Evolutionary conservation across 768 basidiomycete genomes (phyloP).

Genomic region (Paxillus rubicundulus): DNA sequence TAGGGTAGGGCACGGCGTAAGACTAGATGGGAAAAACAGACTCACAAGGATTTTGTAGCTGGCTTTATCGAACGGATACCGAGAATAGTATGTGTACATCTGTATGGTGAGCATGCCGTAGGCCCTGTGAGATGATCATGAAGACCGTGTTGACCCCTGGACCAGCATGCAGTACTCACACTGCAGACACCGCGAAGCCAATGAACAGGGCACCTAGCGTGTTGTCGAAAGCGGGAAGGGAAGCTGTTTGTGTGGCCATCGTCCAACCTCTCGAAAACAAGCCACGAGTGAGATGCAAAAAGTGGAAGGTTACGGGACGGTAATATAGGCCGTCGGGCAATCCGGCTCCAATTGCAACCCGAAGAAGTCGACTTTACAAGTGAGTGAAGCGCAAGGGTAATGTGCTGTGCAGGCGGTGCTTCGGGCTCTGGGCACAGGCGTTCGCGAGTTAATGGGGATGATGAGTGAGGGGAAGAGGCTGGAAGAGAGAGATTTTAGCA

Average conservation of each 20-base stretch:
- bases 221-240: slow-evolving; percentile 31
- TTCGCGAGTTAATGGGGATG: slow-evolving; percentile 1
- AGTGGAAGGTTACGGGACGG: background rate
- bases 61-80: slow-evolving; percentile 51
- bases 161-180: slow-evolving; percentile 19
- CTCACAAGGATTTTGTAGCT: slow-evolving; percentile 53
- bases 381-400: background rate
- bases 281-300: slow-evolving; percentile 1
- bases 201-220: slow-evolving; percentile 62
- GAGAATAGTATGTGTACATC: slow-evolving; percentile 51
- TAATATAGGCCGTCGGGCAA: slow-evolving; percentile 9
- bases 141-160: background rate
- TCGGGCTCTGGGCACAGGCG: background rate
- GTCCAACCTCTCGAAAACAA: background rate
- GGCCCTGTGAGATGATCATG: slow-evolving; percentile 34
- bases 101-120: slow-evolving; percentile 58
- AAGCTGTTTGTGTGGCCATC: slow-evolving; percentile 11
- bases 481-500: background rate
- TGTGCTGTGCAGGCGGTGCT: slow-evolving; percentile 2
- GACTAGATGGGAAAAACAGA: slow-evolving; percentile 4
- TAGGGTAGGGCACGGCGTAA: background rate
- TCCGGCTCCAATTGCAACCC: slow-evolving; percentile 7
- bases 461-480: background rate
- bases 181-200: slow-evolving; percentile 52
- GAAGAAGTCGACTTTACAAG: background rate